These are phyloP conservation scores for Ceratocystis cacaofunesta DNA, from an alignment of 2,329 filamentous ascomycete genomes.

Conservation along the genomic window DNA sequence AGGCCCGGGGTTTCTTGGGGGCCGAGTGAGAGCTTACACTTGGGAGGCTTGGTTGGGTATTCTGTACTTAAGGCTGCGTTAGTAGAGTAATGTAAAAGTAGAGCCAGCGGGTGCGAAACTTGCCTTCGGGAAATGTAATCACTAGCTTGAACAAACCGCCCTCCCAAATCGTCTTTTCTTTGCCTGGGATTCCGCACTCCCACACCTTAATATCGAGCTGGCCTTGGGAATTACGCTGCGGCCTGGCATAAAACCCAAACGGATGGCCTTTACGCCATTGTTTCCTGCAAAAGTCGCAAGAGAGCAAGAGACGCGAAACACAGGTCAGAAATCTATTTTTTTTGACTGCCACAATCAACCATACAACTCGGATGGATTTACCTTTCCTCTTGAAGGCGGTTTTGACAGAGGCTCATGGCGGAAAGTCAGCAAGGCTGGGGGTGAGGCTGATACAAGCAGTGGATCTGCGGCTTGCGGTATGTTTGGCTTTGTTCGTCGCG, in stretches of 20 bases:
- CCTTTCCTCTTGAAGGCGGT: slow-evolving; percentile 79
- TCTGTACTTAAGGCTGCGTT: slow-evolving; percentile 38
- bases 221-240: slow-evolving; percentile 59
- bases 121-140: slow-evolving; percentile 85
- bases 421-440: background rate
- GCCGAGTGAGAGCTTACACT: slow-evolving; percentile 52
- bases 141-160: slow-evolving; percentile 93
- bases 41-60: slow-evolving; percentile 96
- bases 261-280: slow-evolving; percentile 96
- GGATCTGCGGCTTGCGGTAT: background rate
- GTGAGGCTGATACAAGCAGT: background rate
- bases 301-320: slow-evolving; percentile 2
- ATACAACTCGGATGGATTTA: slow-evolving; percentile 29
- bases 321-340: background rate
- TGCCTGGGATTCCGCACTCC: slow-evolving; percentile 94
- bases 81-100: background rate
- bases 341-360: slow-evolving; percentile 9
- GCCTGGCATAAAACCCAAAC: slow-evolving; percentile 92
- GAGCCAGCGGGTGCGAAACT: slow-evolving; percentile 23
- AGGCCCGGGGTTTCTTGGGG: background rate
- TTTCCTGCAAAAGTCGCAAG: slow-evolving; percentile 44
- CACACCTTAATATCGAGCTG: slow-evolving; percentile 85
- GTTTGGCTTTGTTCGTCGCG: background rate
- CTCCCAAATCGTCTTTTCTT: slow-evolving; percentile 94
- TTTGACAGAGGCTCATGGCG: slow-evolving; percentile 75